Percentiles rank a stretch among this genome's conserved stretches.
These are phyloP conservation scores for Penicillium thymicola DNA, from an alignment of 2,329 filamentous ascomycete species.

Conservation along the genomic window DNA sequence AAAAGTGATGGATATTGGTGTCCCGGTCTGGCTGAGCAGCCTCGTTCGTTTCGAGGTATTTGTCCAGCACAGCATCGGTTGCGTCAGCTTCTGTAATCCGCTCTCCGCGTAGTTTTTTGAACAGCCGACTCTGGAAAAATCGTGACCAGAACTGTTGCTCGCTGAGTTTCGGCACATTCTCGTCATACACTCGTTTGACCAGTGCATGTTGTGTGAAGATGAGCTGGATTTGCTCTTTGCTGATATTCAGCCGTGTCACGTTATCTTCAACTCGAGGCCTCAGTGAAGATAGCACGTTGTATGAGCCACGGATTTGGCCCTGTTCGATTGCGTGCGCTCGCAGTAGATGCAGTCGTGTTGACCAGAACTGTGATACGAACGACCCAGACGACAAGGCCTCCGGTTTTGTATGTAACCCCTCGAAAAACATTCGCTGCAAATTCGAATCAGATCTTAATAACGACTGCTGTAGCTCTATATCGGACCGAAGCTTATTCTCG, in stretches of 20 bases:
- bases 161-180: constrained; percentile 77
- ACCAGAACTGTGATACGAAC: constrained; percentile 94
- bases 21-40: constrained; percentile 48
- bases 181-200: constrained; percentile 85
- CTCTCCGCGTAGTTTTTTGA: constrained; percentile 89
- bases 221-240: constrained; percentile 84
- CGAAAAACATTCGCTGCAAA: constrained; percentile 80
- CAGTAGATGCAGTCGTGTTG: constrained; percentile 77
- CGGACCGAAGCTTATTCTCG: constrained; percentile 70
- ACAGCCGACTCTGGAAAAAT: constrained; percentile 87
- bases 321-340: constrained; percentile 87
- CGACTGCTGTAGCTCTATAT: constrained; percentile 81
- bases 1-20: constrained; percentile 76
- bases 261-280: constrained; percentile 75
- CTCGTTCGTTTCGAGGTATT: constrained; percentile 74
- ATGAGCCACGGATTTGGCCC: constrained; percentile 80
- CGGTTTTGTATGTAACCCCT: constrained; percentile 77
- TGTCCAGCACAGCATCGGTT: constrained; percentile 76
- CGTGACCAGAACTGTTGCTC: constrained; percentile 87
- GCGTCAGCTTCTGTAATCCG: constrained; percentile 74
- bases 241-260: constrained; percentile 76
- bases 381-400: constrained; percentile 74
- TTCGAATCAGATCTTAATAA: constrained; percentile 75
- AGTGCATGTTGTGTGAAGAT: constrained; percentile 92
- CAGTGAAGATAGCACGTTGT: constrained; percentile 89